These are phyloP conservation scores for Drechslerella stenobrocha DNA, from an alignment of 2,329 filamentous ascomycete species.

Conservation along the genomic window DNA sequence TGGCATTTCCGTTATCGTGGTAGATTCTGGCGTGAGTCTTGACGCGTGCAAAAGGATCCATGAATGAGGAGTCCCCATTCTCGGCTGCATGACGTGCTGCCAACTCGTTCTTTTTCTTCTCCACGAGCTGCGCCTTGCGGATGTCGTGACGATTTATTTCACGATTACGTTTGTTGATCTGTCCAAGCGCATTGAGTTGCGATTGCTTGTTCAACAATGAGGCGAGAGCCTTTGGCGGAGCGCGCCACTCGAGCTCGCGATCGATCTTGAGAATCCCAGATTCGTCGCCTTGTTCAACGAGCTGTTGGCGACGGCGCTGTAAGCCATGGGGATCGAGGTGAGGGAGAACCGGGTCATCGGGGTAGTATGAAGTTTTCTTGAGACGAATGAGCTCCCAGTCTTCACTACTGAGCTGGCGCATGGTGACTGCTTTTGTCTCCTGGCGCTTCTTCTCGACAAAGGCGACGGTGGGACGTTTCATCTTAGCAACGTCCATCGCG, in stretches of 20 bases:
- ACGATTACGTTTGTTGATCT: slow-evolving; percentile 82
- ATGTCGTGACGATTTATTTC: slow-evolving; percentile 83
- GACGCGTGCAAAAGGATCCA: slow-evolving; percentile 63
- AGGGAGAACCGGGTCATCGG: slow-evolving; percentile 32
- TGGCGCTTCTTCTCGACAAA: slow-evolving; percentile 50
- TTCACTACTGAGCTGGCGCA: slow-evolving; percentile 48
- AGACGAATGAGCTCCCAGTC: slow-evolving; percentile 50
- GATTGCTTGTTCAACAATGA: slow-evolving; percentile 59
- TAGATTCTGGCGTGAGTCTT: slow-evolving; percentile 70
- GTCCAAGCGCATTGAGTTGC: slow-evolving; percentile 77
- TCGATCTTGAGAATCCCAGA: slow-evolving; percentile 58
- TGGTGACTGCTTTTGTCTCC: slow-evolving; percentile 49
- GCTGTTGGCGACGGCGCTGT: slow-evolving; percentile 63
- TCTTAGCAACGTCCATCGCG: slow-evolving; percentile 71
- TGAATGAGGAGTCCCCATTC: slow-evolving; percentile 61
- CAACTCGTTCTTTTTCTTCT: slow-evolving; percentile 68
- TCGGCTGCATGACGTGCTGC: slow-evolving; percentile 68
- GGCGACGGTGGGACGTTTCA: slow-evolving; percentile 64
- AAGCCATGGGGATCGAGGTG: slow-evolving; percentile 55
- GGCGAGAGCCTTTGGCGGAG: slow-evolving; percentile 58
- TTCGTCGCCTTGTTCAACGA: slow-evolving; percentile 66
- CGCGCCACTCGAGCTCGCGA: slow-evolving; percentile 65
- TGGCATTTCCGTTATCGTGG: slow-evolving; percentile 59
- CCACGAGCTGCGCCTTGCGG: slow-evolving; percentile 84
- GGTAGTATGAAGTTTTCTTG: slow-evolving; percentile 54